A percentile compares a stretch with the other conserved stretches of the same genome.
Conservation (phyloP, 306 rosid genomes). For the Sicyos edulis region DNA sequence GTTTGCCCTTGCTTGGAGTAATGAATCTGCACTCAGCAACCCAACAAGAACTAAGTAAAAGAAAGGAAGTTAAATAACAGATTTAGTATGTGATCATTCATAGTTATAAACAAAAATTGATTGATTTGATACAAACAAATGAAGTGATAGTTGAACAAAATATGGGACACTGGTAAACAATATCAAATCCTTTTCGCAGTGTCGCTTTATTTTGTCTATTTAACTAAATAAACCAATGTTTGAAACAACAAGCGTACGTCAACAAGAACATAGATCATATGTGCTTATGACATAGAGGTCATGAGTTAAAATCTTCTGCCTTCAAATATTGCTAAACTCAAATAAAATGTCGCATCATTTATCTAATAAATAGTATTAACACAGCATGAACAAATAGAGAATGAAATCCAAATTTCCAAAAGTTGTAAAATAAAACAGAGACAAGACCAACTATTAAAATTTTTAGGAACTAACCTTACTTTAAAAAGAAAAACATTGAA, state of each 20-base stretch:
- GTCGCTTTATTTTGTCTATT: background rate
- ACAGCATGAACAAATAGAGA: background rate
- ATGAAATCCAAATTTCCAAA: no score
- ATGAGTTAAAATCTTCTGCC: no score
- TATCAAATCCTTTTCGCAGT: background rate
- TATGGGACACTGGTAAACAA: no score
- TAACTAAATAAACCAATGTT: background rate
- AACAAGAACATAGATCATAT: no score
- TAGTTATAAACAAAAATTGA: background rate
- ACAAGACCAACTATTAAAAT: background rate
- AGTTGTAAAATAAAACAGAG: no score
- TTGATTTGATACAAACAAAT: background rate
- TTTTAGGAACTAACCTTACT: background rate
- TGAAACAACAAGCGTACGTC: background rate
- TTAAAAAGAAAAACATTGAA: background rate
- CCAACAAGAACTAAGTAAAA: slow-evolving; percentile 6
- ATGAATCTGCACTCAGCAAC: slow-evolving; percentile 55
- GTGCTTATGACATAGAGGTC: no score
- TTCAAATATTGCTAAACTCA: no score
- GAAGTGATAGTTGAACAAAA: background rate
- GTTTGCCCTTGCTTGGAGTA: slow-evolving; percentile 88
- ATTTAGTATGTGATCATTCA: background rate
- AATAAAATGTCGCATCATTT: background rate
- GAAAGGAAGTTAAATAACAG: background rate
- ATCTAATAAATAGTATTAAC: no score